These are phyloP conservation scores for Verruconis gallopava DNA, from an alignment of 2,329 filamentous ascomycete genomes.

Conservation along the genomic window DNA sequence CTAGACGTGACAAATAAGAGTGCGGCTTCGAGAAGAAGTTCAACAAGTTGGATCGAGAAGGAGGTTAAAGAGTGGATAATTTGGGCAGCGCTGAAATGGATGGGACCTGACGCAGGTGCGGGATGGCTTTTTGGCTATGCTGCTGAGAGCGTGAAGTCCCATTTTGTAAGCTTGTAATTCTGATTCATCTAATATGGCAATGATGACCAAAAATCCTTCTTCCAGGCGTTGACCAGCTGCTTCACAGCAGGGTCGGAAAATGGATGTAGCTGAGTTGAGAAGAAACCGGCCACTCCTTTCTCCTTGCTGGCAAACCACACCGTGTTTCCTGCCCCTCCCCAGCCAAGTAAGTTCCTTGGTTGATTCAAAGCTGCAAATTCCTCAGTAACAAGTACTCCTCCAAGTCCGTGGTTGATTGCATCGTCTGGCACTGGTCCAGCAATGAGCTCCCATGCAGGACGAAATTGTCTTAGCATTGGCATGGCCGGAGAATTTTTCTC, in stretches of 20 bases:
- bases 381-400: slow-evolving; percentile 10
- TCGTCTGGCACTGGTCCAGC: slow-evolving; percentile 9
- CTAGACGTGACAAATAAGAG: slow-evolving; percentile 10
- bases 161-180: no score
- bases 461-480: slow-evolving; percentile 4
- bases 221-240: slow-evolving; percentile 12
- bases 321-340: slow-evolving; percentile 9
- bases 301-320: slow-evolving; percentile 6
- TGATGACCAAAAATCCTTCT: slow-evolving; percentile 12
- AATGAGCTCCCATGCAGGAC: slow-evolving; percentile 7
- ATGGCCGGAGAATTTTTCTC: not conserved
- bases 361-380: slow-evolving; percentile 8
- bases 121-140: not conserved
- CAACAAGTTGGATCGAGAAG: not conserved
- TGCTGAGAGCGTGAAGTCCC: no score
- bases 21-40: slow-evolving; percentile 3
- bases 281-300: slow-evolving; percentile 6
- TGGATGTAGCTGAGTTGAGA: slow-evolving; percentile 8
- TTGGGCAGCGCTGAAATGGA: not conserved
- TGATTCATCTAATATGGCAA: no score
- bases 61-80: not conserved
- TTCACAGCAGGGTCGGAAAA: slow-evolving; percentile 1
- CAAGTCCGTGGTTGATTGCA: slow-evolving; percentile 12
- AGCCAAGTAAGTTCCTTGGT: slow-evolving; percentile 6
- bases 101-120: not conserved